Base-by-base conservation (phyloP, 2,329 filamentous ascomycete genomes). In the Cadophora gregata region DNA sequence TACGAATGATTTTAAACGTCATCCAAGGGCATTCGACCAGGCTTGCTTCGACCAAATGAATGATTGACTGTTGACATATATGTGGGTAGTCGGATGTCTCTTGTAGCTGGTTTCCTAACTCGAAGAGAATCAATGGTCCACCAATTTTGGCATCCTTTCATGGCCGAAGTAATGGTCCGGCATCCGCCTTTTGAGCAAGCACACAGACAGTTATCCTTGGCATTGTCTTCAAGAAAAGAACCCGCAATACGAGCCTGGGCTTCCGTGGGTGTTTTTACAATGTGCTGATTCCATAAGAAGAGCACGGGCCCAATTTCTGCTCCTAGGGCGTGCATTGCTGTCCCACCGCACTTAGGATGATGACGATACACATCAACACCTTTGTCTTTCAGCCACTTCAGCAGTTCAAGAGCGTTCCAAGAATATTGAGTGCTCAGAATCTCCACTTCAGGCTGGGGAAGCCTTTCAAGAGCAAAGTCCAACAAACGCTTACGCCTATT, bases 321-420 rank as follows among this genome's bases (percentile, higher is more conserved):
- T 29, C 24, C 56, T 0, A 59, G 9, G 29, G 24, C 36, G 29
- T 59, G 56, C 6, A 47, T 21, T 14, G 56, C 36, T 2, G 12
- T 59, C 8, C 56, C 38, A 25, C 56, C 56, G 14, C 29, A 7
- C 8, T 16, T 1, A 8, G 36, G 42, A 3, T 12, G n/a, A 47
- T 6, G 19, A n/a, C 3, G 24, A 27, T 59, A 59, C 10, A 45
- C 38, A 48, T 59, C 56, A 12, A 10, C 24, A n/a, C 36, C 36
- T 48, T 29, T 45, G n/a, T 47, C 56, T 47, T 47, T 59, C 5
- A 45, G 56, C 56, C 42, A 59, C 24, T 47, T 19, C n/a, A 59
- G n/a, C 3, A 25, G 5, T 27, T 59, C 42, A 3, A 59, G 10
- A 2, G 4, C 19, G 4, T 10, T 21, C 2, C 5, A 45, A 29